These are phyloP conservation scores for Heterobasidion annosum DNA, from an alignment of 1,284 basidiomycete species.

Conservation along the genomic window DNA sequence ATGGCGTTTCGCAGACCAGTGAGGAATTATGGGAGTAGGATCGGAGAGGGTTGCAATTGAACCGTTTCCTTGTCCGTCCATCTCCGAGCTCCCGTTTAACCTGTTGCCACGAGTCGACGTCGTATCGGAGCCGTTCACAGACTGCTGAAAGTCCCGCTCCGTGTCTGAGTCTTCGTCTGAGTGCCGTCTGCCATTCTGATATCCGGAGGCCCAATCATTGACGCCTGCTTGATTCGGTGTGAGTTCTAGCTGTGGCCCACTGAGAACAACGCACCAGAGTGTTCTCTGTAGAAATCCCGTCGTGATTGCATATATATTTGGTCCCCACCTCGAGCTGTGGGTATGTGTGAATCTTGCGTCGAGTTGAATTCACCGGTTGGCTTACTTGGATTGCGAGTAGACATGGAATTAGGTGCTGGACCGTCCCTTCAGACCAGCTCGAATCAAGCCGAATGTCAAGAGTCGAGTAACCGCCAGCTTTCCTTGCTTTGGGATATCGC, in stretches of 20 bases:
- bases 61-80: conserved; percentile 22
- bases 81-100: conserved; percentile 20
- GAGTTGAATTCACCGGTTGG: neutral
- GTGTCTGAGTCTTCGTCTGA: conserved; percentile 36
- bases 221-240: neutral
- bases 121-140: conserved; percentile 29
- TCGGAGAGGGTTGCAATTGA: conserved; percentile 39
- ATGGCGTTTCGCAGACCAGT: conserved; percentile 82
- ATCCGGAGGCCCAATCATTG: conserved; percentile 1
- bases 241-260: neutral
- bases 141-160: conserved; percentile 28
- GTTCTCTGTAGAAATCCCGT: neutral
- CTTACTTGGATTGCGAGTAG: neutral
- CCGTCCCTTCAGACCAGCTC: neutral
- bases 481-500: too few relatives aligned
- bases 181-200: conserved; percentile 18
- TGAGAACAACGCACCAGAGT: neutral
- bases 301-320: neutral
- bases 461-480: too few relatives aligned
- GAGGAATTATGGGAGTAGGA: conserved; percentile 53
- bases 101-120: conserved; percentile 18
- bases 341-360: too few relatives aligned
- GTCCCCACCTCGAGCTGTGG: too few relatives aligned
- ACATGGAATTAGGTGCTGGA: neutral
- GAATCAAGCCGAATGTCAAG: neutral